Conservation (phyloP, 2,329 filamentous ascomycete genomes). For the Thelonectria discophora region DNA sequence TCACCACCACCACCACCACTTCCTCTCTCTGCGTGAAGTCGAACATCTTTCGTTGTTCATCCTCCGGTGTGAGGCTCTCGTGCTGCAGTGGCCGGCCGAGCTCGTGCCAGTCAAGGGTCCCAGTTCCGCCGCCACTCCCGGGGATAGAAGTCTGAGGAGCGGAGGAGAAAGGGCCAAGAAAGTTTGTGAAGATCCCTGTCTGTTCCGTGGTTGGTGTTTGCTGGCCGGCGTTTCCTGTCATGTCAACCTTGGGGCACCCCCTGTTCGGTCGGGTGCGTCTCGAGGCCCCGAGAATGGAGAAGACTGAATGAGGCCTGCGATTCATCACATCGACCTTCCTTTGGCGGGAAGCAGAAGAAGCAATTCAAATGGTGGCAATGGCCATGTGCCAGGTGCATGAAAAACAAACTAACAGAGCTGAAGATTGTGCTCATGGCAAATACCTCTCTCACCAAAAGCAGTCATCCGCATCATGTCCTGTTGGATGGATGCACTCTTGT, state of each 20-base stretch:
- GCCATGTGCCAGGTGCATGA: neutral
- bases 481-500: too few species aligned
- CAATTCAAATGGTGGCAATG: neutral
- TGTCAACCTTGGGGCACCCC: too few species aligned
- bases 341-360: neutral
- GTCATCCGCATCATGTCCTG: neutral
- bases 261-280: neutral
- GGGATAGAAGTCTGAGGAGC: neutral
- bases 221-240: too few species aligned
- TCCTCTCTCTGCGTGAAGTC: too few species aligned
- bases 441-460: neutral
- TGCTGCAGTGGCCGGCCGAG: slow-evolving; percentile 9
- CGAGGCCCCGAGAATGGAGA: too few species aligned
- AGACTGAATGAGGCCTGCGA: too few species aligned
- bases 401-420: slow-evolving; percentile 10
- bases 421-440: slow-evolving; percentile 14
- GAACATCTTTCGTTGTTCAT: neutral
- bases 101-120: slow-evolving; percentile 24
- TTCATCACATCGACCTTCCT: too few species aligned
- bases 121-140: slow-evolving; percentile 14
- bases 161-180: neutral
- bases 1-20: neutral
- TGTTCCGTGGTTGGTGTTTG: neutral
- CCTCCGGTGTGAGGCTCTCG: slow-evolving; percentile 13
- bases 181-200: slow-evolving; percentile 1